These are phyloP conservation scores for Neurospora africana DNA, from an alignment of 495 filamentous ascomycete species.

Conservation along the genomic window DNA sequence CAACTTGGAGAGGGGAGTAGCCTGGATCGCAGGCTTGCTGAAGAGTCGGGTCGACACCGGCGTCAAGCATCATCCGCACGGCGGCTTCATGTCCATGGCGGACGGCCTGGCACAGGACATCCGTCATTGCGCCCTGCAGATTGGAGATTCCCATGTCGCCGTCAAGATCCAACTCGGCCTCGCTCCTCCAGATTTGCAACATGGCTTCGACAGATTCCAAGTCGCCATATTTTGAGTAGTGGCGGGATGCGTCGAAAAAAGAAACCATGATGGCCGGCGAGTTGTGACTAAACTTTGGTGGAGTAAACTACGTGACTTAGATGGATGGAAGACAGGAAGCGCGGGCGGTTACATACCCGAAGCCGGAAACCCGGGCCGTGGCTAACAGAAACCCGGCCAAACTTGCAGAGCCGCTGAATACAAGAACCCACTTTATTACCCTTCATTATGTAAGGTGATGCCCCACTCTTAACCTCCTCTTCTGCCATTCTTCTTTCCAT, in stretches of 20 bases:
- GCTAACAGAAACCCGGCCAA: background rate
- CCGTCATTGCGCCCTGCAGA: background rate
- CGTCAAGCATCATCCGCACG: background rate
- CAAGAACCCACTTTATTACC: too few species aligned
- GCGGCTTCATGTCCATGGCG: background rate
- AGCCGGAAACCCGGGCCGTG: background rate
- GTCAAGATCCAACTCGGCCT: background rate
- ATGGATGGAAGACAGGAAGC: too few species aligned
- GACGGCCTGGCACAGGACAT: background rate
- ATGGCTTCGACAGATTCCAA: background rate
- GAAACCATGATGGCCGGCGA: background rate
- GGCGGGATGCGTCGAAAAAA: background rate
- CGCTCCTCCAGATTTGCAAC: background rate
- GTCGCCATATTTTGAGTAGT: background rate
- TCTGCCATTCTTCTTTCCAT: background rate
- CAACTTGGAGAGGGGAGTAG: background rate
- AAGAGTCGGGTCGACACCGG: background rate
- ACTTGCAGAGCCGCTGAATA: too few species aligned
- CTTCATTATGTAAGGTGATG: background rate
- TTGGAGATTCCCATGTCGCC: background rate
- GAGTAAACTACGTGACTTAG: background rate
- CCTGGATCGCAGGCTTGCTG: background rate
- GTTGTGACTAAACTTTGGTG: background rate
- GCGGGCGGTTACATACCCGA: background rate
- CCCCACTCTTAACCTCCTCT: background rate